These are phyloP conservation scores for Aspergillus neotritici DNA, from an alignment of 2,329 filamentous ascomycete species.

Conservation along the genomic window DNA sequence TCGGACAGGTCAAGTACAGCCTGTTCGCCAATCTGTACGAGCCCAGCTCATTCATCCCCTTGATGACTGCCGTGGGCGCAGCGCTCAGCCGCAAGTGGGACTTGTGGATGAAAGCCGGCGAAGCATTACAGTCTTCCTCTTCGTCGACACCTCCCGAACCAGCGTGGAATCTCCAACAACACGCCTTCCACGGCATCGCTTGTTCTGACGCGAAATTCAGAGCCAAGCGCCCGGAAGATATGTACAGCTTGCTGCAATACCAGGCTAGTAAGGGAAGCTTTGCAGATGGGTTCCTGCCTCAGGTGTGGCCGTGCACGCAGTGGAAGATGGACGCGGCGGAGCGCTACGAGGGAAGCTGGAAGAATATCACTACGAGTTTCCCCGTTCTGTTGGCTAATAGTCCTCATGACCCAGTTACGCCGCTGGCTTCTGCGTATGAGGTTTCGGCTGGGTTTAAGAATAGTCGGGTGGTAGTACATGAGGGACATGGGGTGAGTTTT, in stretches of 20 bases:
- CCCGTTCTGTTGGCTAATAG: slow-evolving; percentile 2
- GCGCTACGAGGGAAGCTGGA: not conserved
- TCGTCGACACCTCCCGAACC: not conserved
- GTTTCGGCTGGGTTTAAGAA: not conserved
- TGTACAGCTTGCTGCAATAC: slow-evolving; percentile 1
- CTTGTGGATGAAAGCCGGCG: not conserved
- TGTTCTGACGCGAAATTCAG: not conserved
- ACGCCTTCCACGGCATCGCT: slow-evolving; percentile 4
- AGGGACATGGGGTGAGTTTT: slow-evolving; percentile 3
- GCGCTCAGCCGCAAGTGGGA: slow-evolving; percentile 2
- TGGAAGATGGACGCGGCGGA: slow-evolving; percentile 2
- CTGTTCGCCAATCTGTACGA: slow-evolving; percentile 2
- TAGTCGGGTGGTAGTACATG: slow-evolving; percentile 1
- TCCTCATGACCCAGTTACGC: slow-evolving; percentile 2
- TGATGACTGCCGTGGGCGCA: not conserved
- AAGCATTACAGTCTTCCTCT: not conserved
- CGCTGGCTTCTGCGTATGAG: not conserved
- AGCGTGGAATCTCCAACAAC: not conserved
- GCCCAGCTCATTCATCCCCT: not conserved
- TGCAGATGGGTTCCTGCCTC: slow-evolving; percentile 1
- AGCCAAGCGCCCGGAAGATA: not conserved
- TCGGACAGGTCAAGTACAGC: not conserved
- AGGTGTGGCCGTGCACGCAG: slow-evolving; percentile 4
- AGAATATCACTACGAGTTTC: slow-evolving; percentile 4
- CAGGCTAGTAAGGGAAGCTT: not conserved